Evolutionary conservation across 2,329 filamentous ascomycete species (phyloP), one percentile per base, ranked within the genome.

Genomic region (Alternaria incomplexa): DNA sequence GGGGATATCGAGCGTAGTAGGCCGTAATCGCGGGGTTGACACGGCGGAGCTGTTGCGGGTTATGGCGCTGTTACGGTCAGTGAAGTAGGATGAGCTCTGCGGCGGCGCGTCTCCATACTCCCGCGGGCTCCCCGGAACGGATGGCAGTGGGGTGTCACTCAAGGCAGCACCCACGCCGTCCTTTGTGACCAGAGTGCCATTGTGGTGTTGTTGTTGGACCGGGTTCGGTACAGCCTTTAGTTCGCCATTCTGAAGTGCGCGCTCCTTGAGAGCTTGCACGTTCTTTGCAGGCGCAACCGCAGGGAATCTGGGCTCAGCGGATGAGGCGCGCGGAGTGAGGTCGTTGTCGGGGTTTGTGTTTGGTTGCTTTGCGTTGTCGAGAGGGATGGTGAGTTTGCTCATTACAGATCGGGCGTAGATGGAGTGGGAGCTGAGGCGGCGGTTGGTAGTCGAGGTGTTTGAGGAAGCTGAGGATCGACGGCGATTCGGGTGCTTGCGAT

Each of bases 1-100:
- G 61, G 96, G 96, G 63, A 99, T 97, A 79, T 97, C 97, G 73
- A 98, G 89, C 13, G 96, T 97, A 15, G 96, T 98, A 10, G 96
- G 93, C 80, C 96, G 93, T 52, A 93, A 87, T 67, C 91, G 87
- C 26, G 94, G 93, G 6, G 94, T 97, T 25, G 90, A 89, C 54
- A 85, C 86, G 62, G 91, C 91, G 11, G 93, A 96, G 73, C 90
- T 92, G 75, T 91, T 90, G 75, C 91, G 84, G 64, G 90, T 80
- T 1, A 91, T 89, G 53, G 87, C 87, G 72, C 91, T 93, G 67
- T 44, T 62, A 51, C 50, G 63, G 66, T 74, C 63, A 73, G 69
- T 65, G 56, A 60, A 59, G 36, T 68, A 61, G 54, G 58, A 59
- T 50, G 63, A 53, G 56, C 58, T 47, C 57, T 59, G 62, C 40